A percentile compares a stretch with the other conserved stretches of the same genome.
Evolutionary conservation across 2,329 filamentous ascomycete genomes (phyloP).

Genomic region (Penicillium sp.): DNA sequence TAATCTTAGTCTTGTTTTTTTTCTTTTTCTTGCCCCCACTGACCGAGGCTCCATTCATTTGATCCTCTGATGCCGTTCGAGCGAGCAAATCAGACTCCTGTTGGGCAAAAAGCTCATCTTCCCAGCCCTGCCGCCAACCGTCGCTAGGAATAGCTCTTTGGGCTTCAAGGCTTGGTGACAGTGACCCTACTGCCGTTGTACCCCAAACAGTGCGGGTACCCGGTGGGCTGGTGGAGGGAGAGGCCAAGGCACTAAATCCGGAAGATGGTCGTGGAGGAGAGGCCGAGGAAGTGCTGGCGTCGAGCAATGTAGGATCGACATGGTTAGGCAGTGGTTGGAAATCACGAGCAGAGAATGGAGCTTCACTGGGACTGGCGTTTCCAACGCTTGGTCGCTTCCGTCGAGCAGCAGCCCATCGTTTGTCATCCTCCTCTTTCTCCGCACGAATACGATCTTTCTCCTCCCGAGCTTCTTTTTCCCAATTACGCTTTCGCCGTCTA

Average conservation of each 20-base stretch:
- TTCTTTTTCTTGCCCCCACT: slow-evolving; percentile 59
- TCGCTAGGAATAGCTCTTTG: slow-evolving; percentile 57
- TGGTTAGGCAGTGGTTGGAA: slow-evolving; percentile 61
- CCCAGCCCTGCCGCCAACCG: slow-evolving; percentile 83
- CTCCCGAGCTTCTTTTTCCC: slow-evolving; percentile 80
- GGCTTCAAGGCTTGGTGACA: slow-evolving; percentile 55
- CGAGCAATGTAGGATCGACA: slow-evolving; percentile 28
- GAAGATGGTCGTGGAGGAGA: slow-evolving; percentile 45
- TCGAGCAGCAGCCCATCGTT: slow-evolving; percentile 66
- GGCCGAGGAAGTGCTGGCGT: slow-evolving; percentile 37
- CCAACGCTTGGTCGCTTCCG: slow-evolving; percentile 57
- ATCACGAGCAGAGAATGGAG: slow-evolving; percentile 58
- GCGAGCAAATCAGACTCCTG: slow-evolving; percentile 52
- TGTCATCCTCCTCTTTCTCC: slow-evolving; percentile 73
- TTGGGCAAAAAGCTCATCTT: slow-evolving; percentile 70
- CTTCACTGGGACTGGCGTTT: slow-evolving; percentile 33
- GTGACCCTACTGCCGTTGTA: slow-evolving; percentile 65
- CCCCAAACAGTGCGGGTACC: slow-evolving; percentile 85
- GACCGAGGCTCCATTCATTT: slow-evolving; percentile 21
- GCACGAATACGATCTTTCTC: slow-evolving; percentile 81
- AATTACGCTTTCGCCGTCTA: slow-evolving; percentile 70
- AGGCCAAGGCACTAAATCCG: slow-evolving; percentile 59
- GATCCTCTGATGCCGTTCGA: slow-evolving; percentile 43
- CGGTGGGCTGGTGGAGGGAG: slow-evolving; percentile 77
- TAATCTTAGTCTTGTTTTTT: slow-evolving; percentile 67